Evolutionary conservation across 2,329 filamentous ascomycete genomes (phyloP), one percentile per base, ranked within the genome.

Genomic region (Fusarium avenaceum): DNA sequence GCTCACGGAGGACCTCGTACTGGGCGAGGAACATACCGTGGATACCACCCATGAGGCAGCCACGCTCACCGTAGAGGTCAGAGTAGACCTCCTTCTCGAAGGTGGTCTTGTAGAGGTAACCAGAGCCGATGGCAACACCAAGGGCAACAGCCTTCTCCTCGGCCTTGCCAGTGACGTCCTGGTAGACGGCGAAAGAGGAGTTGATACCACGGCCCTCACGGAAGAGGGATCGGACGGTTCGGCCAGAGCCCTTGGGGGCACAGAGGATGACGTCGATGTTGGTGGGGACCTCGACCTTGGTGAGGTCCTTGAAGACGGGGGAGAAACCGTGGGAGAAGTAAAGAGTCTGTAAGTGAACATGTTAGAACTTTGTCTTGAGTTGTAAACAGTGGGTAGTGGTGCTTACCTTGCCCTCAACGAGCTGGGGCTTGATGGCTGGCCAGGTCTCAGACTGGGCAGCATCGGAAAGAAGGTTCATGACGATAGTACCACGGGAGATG

Each of bases 251-350:
- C 90, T 99, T 99, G 85, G 96, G 96, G 74, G 96, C 96, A 78
- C 97, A 94, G 80, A 99, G 95, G 88, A 99, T 99, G 83, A 99
- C 96, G 83, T 99, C 96, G 80, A 99, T 92, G 85, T 98, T 92
- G 74, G 82, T 89, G 84, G 96, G 96, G 70, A 97, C 93, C 69
- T 99, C 96, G 80, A 99, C 96, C 85, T 97, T 97, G 89, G 96
- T 99, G 80, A 96, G 90, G 82, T 97, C 91, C 89, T 97, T 97
- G 93, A 99, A 99, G 84, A 99, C 94, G 80, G 96, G 96, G 70
- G 96, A 98, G 92, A 99, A 99, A 80, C 96, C 96, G 90, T 99
- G 96, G 76, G 96, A 98, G 90, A 99, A 99, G 92, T 99, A 99
- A 76, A 99, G 93, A 66, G 96, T 99, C 95, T 96, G 71, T 7